Base-by-base conservation (phyloP, 306 rosid genomes). In the Phaseolus lunatus region DNA sequence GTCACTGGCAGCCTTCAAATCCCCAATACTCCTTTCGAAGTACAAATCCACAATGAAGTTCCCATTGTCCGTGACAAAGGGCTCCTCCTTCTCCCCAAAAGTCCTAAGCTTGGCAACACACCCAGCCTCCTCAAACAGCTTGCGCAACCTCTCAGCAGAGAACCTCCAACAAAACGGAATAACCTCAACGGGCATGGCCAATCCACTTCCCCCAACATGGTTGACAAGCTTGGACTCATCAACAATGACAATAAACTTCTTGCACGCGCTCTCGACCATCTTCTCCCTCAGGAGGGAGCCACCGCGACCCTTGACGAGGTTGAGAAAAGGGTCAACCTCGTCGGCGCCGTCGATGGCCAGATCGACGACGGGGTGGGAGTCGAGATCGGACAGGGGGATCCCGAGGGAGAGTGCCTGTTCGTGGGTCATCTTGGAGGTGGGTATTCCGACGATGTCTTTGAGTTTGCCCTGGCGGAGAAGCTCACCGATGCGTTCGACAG, bases 261-360 rank as follows among this genome's bases (percentile, higher is more conserved):
- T 87, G 24, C 96, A 89, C 0, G 90, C 91, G 20, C 96, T 84
- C 27, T 93, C 98, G 18, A 93, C 89, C 98, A 93, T 91, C 65
- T 93, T 93, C 53, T 93, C 97, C 7, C 97, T 78, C 41, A 93
- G 22, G 12, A 93, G 92, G 8, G 98, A 93, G 9, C 98, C 97
- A 27, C 97, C 97, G 41, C 98, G 93, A 5, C 98, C 98, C 50
- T 93, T 93, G 1, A 93, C 98, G 43, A 91, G 31, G 75, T 91
- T 93, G 52, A 93, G 76, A 16, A 45, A 33, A 2, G 96, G 97
- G 20, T 93, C 97, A 16, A 93, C 98, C 77, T 93, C 98, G 3
- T 93, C 98, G n/a, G 98, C 97, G 8, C 97, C 98, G 24, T 93
- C 98, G 33, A 93, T 93, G 1, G 96, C 90, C 13, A 93, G 90